Conservation (phyloP, 768 basidiomycete genomes). For the Cystoderma amianthinum region DNA sequence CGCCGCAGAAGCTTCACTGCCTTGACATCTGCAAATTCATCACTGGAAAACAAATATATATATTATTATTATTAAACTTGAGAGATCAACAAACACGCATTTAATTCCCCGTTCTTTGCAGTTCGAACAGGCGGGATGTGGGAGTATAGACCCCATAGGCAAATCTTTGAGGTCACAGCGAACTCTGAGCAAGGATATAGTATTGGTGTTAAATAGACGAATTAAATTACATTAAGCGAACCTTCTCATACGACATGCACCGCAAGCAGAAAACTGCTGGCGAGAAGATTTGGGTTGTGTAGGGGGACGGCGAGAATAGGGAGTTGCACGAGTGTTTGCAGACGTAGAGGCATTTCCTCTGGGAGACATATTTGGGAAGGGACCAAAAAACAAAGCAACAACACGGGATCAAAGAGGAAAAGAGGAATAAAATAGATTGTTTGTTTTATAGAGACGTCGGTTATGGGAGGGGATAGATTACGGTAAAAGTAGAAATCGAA, state of each 20-base stretch:
- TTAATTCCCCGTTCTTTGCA: conserved; percentile 84
- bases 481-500: conserved; percentile 22
- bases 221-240: conserved; percentile 15
- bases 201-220: conserved; percentile 8
- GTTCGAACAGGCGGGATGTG: conserved; percentile 69
- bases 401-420: conserved; percentile 6
- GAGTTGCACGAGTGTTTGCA: conserved; percentile 25
- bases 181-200: conserved; percentile 44
- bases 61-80: neutral
- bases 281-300: conserved; percentile 70
- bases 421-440: conserved; percentile 8
- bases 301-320: conserved; percentile 42
- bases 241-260: conserved; percentile 88
- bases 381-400: neutral
- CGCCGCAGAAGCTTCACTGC: conserved; percentile 80
- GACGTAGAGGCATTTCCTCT: conserved; percentile 33
- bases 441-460: conserved; percentile 30
- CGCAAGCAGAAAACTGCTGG: conserved; percentile 90
- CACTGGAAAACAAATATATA: conserved; percentile 36
- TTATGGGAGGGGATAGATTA: conserved; percentile 15
- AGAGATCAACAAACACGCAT: conserved; percentile 86
- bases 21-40: conserved; percentile 89
- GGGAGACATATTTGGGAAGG: conserved; percentile 45
- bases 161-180: conserved; percentile 92
- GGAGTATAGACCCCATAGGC: conserved; percentile 35